Evolutionary conservation across 2,329 filamentous ascomycete species (phyloP).

Genomic region (Exophiala calicioides): DNA sequence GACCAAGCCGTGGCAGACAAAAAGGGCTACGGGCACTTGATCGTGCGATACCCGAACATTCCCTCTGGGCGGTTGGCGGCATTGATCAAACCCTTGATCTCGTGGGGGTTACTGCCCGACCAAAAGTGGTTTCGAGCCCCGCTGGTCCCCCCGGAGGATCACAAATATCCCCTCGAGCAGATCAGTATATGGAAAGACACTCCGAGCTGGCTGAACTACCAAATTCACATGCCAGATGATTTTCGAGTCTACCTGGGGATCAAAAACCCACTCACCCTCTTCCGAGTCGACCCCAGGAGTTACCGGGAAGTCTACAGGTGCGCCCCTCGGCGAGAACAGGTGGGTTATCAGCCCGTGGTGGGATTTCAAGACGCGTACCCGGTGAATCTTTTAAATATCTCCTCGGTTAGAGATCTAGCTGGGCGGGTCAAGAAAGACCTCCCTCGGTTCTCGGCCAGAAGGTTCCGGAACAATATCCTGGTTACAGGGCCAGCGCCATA

Average conservation of each 20-base stretch:
- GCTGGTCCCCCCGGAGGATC: constrained; percentile 49
- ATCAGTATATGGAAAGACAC: constrained; percentile 59
- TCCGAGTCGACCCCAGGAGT: constrained; percentile 51
- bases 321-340: constrained; percentile 52
- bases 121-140: constrained; percentile 55
- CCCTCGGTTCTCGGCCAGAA: constrained; percentile 51
- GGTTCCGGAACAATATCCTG: constrained; percentile 62
- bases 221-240: constrained; percentile 47
- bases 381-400: constrained; percentile 56
- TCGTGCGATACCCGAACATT: constrained; percentile 50
- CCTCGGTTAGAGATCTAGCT: constrained; percentile 56
- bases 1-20: constrained; percentile 16
- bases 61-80: constrained; percentile 18
- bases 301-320: constrained; percentile 55
- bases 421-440: constrained; percentile 41
- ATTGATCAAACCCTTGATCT: constrained; percentile 20
- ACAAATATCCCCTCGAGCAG: constrained; percentile 47
- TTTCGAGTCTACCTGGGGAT: constrained; percentile 53
- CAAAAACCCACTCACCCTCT: constrained; percentile 54
- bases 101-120: constrained; percentile 33
- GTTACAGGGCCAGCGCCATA: constrained; percentile 55
- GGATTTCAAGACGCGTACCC: constrained; percentile 63
- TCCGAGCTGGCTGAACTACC: constrained; percentile 45
- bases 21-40: constrained; percentile 53
- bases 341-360: constrained; percentile 56